These are phyloP conservation scores for Nicotiana otophora DNA, from an alignment of 257 asterid genomes.

Conservation along the genomic window DNA sequence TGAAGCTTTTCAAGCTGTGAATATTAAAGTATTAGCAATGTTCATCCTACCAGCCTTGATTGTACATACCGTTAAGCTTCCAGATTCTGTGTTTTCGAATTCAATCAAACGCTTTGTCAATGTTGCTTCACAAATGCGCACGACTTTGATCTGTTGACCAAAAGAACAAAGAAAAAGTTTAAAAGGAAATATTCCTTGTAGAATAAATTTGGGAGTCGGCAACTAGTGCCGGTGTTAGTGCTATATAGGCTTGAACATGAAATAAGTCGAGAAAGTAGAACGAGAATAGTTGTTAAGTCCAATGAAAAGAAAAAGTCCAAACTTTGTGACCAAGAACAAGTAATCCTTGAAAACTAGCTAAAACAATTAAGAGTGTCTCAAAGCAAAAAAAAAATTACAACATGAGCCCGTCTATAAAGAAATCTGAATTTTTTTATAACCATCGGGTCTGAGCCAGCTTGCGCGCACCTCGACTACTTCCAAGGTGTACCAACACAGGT, in stretches of 20 bases:
- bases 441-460: too few relatives aligned
- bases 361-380: neutral
- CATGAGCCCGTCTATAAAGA: neutral
- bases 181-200: neutral
- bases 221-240: neutral
- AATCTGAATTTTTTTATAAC: neutral
- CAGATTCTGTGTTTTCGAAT: slow-evolving; percentile 80
- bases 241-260: neutral
- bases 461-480: too few relatives aligned
- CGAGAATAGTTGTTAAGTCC: neutral
- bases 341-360: neutral
- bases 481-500: too few relatives aligned
- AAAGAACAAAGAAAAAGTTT: neutral
- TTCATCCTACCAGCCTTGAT: neutral
- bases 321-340: neutral
- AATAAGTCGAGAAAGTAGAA: neutral
- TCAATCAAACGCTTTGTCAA: slow-evolving; percentile 79
- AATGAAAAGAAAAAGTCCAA: neutral
- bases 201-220: neutral
- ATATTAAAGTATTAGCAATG: neutral
- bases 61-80: slow-evolving; percentile 70
- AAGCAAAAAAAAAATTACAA: neutral
- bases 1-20: neutral
- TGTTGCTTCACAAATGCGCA: slow-evolving; percentile 84
- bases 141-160: slow-evolving; percentile 55